Evolutionary conservation across 2,329 filamentous ascomycete species (phyloP).

Genomic region (Colletotrichum orchidophilum): DNA sequence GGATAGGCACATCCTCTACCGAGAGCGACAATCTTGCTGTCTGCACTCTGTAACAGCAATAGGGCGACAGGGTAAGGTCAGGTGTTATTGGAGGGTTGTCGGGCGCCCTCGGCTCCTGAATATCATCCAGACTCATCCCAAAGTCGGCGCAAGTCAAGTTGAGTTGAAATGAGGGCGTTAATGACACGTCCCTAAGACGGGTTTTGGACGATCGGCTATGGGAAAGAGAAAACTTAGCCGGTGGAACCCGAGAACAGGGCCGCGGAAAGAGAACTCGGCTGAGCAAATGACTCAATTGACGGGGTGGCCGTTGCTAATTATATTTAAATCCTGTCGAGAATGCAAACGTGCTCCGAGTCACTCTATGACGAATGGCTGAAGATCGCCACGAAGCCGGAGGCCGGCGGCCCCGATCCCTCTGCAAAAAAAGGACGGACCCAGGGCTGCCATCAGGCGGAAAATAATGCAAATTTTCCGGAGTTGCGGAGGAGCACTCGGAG

Average conservation of each 20-base stretch:
- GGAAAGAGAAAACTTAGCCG: neutral
- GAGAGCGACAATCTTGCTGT: neutral
- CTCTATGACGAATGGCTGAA: conserved; percentile 13
- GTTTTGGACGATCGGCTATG: neutral
- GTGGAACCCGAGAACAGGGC: neutral
- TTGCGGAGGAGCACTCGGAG: no score
- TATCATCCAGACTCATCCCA: neutral
- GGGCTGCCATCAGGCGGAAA: conserved; percentile 8
- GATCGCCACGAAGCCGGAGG: neutral
- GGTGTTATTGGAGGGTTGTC: neutral
- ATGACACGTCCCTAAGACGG: neutral
- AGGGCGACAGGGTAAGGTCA: neutral
- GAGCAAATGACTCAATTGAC: neutral
- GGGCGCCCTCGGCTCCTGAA: neutral
- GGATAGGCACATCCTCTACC: neutral
- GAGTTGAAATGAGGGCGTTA: conserved; percentile 10
- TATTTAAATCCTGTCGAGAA: neutral
- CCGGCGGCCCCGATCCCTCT: conserved; percentile 8
- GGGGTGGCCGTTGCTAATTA: neutral
- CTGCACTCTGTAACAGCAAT: neutral
- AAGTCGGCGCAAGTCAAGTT: neutral
- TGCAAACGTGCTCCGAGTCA: conserved; percentile 7
- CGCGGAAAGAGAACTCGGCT: neutral
- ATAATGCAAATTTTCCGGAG: conserved; percentile 3
- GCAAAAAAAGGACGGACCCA: neutral